phyloP scores from a whole-genome alignment of 176 grass and related monocot species.

The Aegilops tauschii region DNA sequence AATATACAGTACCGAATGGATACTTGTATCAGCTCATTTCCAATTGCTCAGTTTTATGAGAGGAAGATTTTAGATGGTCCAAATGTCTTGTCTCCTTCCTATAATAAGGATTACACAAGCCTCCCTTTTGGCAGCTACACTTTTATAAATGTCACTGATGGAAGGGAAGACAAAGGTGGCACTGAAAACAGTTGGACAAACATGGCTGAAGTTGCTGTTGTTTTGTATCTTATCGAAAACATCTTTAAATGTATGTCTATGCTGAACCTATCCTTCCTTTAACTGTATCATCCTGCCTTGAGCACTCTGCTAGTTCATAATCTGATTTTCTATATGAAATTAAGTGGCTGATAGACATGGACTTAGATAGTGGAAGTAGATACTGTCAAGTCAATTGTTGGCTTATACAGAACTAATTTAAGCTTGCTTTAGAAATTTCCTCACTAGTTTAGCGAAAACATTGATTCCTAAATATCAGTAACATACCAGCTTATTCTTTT shows the following conservation, averaged over 20 bases:
- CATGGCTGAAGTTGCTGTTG: slow-evolving; percentile 68
- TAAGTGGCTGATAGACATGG: neutral
- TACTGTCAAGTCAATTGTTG: neutral
- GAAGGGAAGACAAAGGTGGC: slow-evolving; percentile 65
- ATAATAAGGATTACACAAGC: slow-evolving; percentile 46
- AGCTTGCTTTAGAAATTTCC: neutral
- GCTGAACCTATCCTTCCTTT: neutral
- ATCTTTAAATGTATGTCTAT: slow-evolving; percentile 57
- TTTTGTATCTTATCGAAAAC: slow-evolving; percentile 44
- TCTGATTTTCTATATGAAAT: neutral
- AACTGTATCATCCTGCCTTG: neutral
- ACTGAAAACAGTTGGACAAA: slow-evolving; percentile 51
- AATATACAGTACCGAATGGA: slow-evolving; percentile 82
- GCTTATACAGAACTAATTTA: neutral
- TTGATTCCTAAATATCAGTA: neutral
- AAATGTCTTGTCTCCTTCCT: slow-evolving; percentile 46
- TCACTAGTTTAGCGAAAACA: neutral
- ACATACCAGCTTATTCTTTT: neutral
- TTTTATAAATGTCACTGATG: slow-evolving; percentile 62
- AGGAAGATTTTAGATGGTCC: slow-evolving; percentile 60
- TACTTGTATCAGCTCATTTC: slow-evolving; percentile 69
- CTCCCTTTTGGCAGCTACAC: slow-evolving; percentile 50
- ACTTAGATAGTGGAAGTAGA: too few species aligned
- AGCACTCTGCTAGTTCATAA: neutral
- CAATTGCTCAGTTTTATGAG: slow-evolving; percentile 65